Evolutionary conservation across 1,284 basidiomycete genomes (phyloP).

Genomic region (Entoloma clypeatum): DNA sequence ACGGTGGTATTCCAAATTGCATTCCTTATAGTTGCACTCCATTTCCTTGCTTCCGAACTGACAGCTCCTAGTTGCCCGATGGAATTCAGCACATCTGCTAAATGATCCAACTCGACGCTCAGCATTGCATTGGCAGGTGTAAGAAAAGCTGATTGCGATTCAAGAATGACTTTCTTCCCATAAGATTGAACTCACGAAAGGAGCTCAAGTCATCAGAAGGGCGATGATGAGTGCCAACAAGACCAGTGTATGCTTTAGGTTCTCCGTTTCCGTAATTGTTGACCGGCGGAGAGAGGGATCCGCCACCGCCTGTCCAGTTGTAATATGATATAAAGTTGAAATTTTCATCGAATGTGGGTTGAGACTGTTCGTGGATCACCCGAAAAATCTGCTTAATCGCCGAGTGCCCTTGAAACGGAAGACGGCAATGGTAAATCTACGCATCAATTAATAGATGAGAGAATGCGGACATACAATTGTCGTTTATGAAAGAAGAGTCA

Average conservation of each 20-base stretch:
- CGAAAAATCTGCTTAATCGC: constrained; percentile 73
- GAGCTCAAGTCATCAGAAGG: constrained; percentile 72
- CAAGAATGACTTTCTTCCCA: constrained; percentile 1
- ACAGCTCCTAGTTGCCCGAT: constrained; percentile 45
- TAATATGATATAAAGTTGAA: constrained; percentile 74
- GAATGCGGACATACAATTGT: constrained; percentile 46
- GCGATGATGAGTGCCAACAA: constrained; percentile 72
- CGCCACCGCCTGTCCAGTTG: constrained; percentile 71
- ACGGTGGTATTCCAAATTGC: constrained; percentile 67
- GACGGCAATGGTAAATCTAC: constrained; percentile 1
- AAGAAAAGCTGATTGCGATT: constrained; percentile 68
- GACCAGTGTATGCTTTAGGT: constrained; percentile 59
- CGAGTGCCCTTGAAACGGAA: constrained; percentile 46
- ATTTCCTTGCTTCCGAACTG: constrained; percentile 51
- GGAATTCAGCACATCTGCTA: constrained; percentile 57
- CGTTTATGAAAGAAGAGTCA: constrained; percentile 68
- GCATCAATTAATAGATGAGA: constrained; percentile 4
- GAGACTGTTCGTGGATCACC: constrained; percentile 73
- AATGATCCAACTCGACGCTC: constrained; percentile 61
- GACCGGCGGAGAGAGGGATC: constrained; percentile 60
- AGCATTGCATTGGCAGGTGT: constrained; percentile 80
- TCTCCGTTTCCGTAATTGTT: constrained; percentile 66
- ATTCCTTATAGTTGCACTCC: constrained; percentile 55
- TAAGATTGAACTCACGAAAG: constrained; percentile 45
- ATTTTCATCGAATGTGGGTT: constrained; percentile 62